Evolutionary conservation across 495 filamentous ascomycete genomes (phyloP).

Genomic region (Hypoxylon perforatum): DNA sequence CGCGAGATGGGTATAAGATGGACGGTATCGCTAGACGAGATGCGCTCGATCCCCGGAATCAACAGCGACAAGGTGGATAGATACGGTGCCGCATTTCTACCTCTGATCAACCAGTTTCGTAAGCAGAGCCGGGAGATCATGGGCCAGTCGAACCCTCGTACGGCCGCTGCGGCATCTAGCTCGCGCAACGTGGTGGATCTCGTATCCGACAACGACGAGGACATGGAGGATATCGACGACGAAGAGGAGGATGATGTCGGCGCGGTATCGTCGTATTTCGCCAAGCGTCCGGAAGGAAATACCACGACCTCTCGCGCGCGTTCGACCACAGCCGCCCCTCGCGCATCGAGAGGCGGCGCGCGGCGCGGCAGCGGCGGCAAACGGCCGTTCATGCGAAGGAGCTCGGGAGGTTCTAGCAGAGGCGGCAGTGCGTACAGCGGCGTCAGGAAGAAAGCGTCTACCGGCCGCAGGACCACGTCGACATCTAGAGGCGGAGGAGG

Average conservation of each 20-base stretch:
- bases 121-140: conserved; percentile 70
- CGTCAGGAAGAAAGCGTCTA: conserved; percentile 44
- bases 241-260: conserved; percentile 55
- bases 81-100: conserved; percentile 76
- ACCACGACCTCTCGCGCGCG: conserved; percentile 25
- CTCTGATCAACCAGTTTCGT: conserved; percentile 68
- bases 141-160: conserved; percentile 24
- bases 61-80: conserved; percentile 73
- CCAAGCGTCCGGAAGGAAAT: conserved; percentile 36
- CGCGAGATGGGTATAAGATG: conserved; percentile 87
- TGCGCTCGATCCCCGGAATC: conserved; percentile 76
- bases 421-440: conserved; percentile 35
- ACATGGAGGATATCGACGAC: conserved; percentile 60
- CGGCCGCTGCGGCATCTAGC: conserved; percentile 7
- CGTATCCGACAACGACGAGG: conserved; percentile 71
- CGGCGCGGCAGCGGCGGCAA: conserved; percentile 40
- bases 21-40: conserved; percentile 65
- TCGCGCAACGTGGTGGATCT: conserved; percentile 72
- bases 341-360: conserved; percentile 12
- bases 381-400: conserved; percentile 29
- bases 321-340: conserved; percentile 25
- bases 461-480: conserved; percentile 31
- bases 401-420: conserved; percentile 40
- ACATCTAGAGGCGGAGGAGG: conserved; percentile 22
- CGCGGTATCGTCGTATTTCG: conserved; percentile 60